These are phyloP conservation scores for Pecoramyces ruminantium DNA, from an alignment of 192 early-diverging fungal genomes.

Conservation along the genomic window DNA sequence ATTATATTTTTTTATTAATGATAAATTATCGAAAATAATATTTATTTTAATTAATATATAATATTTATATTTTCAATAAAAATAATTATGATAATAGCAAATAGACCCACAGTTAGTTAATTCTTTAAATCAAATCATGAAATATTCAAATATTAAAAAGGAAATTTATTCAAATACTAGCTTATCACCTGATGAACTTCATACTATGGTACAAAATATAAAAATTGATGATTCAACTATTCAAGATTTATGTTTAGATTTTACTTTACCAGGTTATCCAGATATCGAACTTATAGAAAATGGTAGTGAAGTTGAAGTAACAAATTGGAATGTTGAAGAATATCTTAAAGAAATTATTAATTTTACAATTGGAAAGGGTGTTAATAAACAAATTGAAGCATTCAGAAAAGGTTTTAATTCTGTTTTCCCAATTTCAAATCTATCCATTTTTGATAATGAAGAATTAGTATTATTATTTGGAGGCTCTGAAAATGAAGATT, in stretches of 20 bases:
- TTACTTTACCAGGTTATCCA: slow-evolving; percentile 70
- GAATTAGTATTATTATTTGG: no score
- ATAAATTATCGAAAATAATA: no score
- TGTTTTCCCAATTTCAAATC: slow-evolving; percentile 52
- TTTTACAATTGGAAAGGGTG: slow-evolving; percentile 43
- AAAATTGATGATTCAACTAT: slow-evolving; percentile 26
- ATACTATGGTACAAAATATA: slow-evolving; percentile 36
- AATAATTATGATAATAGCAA: slow-evolving; percentile 12
- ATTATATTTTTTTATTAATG: no score
- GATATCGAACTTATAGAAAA: slow-evolving; percentile 37
- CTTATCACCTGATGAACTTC: slow-evolving; percentile 11
- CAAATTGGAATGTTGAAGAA: slow-evolving; percentile 56
- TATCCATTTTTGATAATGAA: slow-evolving; percentile 47
- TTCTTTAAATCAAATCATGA: slow-evolving; percentile 49
- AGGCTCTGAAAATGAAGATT: no score
- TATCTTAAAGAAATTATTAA: slow-evolving; percentile 54
- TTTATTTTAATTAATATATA: no score
- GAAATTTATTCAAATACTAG: slow-evolving; percentile 19
- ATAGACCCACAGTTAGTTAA: slow-evolving; percentile 49
- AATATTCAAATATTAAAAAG: slow-evolving; percentile 40
- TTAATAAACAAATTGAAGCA: slow-evolving; percentile 49
- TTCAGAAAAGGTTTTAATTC: slow-evolving; percentile 70
- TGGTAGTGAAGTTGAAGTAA: slow-evolving; percentile 53
- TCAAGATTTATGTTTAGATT: slow-evolving; percentile 62
- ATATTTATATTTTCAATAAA: no score